Percentiles rank a stretch among this genome's conserved stretches.
Conservation (phyloP, 805 yeast genomes). For the Nakazawaea populi region DNA sequence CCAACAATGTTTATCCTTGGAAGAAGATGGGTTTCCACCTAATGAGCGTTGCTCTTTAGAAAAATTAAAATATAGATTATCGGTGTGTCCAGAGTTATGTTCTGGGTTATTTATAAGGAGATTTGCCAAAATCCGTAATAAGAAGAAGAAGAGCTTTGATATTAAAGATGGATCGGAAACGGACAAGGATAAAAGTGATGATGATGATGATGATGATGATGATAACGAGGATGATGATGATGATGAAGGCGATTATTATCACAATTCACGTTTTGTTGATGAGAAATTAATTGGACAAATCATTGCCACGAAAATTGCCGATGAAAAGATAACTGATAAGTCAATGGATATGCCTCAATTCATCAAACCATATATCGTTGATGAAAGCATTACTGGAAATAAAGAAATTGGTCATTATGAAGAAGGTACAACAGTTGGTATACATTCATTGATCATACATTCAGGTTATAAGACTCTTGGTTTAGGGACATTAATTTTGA, state of each 20-base stretch:
- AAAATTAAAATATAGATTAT: conserved; percentile 61
- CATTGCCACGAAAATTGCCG: conserved; percentile 64
- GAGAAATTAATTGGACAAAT: conserved; percentile 78
- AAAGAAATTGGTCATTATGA: conserved; percentile 61
- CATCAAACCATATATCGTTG: conserved; percentile 15
- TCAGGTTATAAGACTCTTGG: conserved; percentile 77
- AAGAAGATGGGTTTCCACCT: conserved; percentile 62
- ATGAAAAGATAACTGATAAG: conserved; percentile 44
- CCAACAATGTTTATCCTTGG: conserved; percentile 55
- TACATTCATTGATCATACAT: conserved; percentile 76
- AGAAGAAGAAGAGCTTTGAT: too few species aligned
- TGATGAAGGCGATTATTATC: conserved; percentile 19
- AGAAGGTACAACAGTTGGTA: conserved; percentile 64
- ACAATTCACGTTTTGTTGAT: conserved; percentile 37
- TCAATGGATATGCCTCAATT: conserved; percentile 55
- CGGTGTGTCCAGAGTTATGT: conserved; percentile 83
- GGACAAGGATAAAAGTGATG: too few species aligned
- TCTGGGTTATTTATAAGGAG: conserved; percentile 81
- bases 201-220: conserved; percentile 18
- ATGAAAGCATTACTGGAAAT: conserved; percentile 15
- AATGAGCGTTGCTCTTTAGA: conserved; percentile 64
- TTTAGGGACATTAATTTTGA: conserved; percentile 75
- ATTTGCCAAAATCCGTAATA: conserved; percentile 24
- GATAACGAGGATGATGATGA: conserved; percentile 19
- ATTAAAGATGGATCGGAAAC: too few species aligned